Percentiles rank a stretch among this genome's conserved stretches.
Conservation (phyloP, 2,329 filamentous ascomycete genomes). For the Sporothrix phasma region DNA sequence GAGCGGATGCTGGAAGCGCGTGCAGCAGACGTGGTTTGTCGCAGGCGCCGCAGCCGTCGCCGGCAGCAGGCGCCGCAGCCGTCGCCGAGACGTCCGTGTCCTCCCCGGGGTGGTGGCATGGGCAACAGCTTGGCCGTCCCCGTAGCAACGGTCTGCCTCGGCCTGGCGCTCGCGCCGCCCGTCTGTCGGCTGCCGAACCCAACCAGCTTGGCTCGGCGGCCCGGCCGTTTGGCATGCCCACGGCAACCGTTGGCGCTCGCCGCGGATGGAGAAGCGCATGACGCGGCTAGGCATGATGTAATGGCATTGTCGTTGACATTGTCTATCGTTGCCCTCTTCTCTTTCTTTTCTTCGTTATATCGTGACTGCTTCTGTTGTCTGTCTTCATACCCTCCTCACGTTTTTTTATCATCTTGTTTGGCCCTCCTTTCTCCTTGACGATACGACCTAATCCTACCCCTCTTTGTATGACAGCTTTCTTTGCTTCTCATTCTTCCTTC, state of each 20-base stretch:
- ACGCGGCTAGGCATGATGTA: conserved; percentile 49
- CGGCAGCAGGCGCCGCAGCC: not conserved
- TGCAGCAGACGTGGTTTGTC: conserved; percentile 22
- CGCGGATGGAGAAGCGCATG: conserved; percentile 51
- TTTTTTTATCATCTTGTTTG: not conserved
- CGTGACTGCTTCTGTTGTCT: conserved; percentile 4
- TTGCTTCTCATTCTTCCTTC: not conserved
- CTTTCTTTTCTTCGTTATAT: not conserved
- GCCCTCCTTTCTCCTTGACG: not conserved
- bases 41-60: not conserved
- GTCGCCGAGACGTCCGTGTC: not conserved
- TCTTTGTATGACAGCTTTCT: not conserved
- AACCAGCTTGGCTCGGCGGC: conserved; percentile 9
- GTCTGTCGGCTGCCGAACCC: conserved; percentile 9
- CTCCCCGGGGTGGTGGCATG: not conserved
- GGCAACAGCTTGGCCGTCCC: conserved; percentile 3
- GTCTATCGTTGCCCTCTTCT: not conserved
- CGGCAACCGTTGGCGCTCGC: conserved; percentile 25
- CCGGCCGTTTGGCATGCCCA: conserved; percentile 27
- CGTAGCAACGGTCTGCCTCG: conserved; percentile 9
- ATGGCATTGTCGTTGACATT: too few relatives aligned
- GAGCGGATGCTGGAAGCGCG: conserved; percentile 70
- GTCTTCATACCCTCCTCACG: not conserved
- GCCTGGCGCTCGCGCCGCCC: conserved; percentile 7
- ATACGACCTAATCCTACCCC: not conserved